Base-by-base conservation (phyloP, 2,329 filamentous ascomycete genomes). In the Pseudopithomyces maydicus region DNA sequence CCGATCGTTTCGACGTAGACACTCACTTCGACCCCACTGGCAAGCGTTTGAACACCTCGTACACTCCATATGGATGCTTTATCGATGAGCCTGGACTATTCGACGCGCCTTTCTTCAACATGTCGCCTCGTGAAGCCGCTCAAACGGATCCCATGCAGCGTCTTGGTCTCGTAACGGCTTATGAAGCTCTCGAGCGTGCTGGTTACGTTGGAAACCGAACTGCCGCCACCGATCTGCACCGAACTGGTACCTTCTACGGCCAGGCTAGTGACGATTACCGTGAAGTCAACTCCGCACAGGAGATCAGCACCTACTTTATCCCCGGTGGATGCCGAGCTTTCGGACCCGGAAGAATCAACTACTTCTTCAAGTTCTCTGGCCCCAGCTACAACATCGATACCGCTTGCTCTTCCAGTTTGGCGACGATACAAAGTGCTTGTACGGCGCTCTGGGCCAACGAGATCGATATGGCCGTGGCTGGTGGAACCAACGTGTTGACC, bases 311-410 rank as follows among this genome's bases (percentile, higher is more conserved):
- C 17, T 57, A 44, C 46, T 62, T 12, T 51, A 82, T 86, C 43
- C 79, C 84, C 0, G 82, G 82, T 19, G 78, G 78, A 26, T 72
- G 74, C 6, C 75, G 84, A 17, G 83, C 82, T 73, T 65, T 62
- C 29, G 69, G 69, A 0, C 79, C 80, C 0, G 84, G 83, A 47
- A 59, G 74, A 1, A 74, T 77, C 36, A 73, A 68, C 20, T 76
- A 74, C 53, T 62, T 20, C 46, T 66, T 75, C 44, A 66, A 74
- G 48, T 67, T 76, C 19, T 63, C 57, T 52, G 73, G 74, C 1
- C 82, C 83, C 0, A 83, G 81, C 43, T 65, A 61, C n/a, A 66
- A 64, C 7, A 59, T 76, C 7, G 73, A 77, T 44, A 71, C 75
- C 0, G 74, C 74, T 3, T 77, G 74, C 36, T 64, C 56, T 22